Evolutionary conservation across 352 stramenopile species (phyloP).

Genomic region (Phytophthora ramorum): DNA sequence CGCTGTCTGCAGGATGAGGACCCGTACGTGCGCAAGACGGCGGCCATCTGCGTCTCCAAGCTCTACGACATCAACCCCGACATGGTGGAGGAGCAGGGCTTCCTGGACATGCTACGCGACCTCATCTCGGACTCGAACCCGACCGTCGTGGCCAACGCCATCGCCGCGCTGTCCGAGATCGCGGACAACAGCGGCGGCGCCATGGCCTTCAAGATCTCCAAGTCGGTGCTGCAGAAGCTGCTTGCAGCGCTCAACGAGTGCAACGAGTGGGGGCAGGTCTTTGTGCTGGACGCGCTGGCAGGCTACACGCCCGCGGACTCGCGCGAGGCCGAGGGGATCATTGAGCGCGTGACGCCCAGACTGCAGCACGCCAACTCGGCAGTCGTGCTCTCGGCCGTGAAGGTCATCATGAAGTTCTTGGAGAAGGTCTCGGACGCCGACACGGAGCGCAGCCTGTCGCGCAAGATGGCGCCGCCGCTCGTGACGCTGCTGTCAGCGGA

Average conservation of each 20-base stretch:
- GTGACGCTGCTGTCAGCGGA: conserved; percentile 98
- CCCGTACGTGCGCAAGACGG: conserved; percentile 99
- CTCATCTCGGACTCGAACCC: conserved; percentile 98
- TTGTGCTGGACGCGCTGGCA: conserved; percentile 97
- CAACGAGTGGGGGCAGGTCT: conserved; percentile 99
- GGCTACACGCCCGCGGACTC: conserved; percentile 96
- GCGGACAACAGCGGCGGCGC: conserved; percentile 92
- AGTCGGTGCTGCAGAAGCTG: conserved; percentile 98
- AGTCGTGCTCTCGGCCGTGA: conserved; percentile 98
- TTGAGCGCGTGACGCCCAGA: conserved; percentile 97
- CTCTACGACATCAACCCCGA: conserved; percentile 99
- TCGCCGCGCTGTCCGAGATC: conserved; percentile 98
- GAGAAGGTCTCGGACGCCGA: conserved; percentile 97
- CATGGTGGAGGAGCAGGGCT: conserved; percentile 96
- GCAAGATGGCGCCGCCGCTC: conserved; percentile 98
- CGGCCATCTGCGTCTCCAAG: conserved; percentile 99
- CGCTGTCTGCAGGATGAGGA: conserved; percentile 95
- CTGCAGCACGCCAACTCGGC: conserved; percentile 99
- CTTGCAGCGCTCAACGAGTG: conserved; percentile 98
- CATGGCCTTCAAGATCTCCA: conserved; percentile 94
- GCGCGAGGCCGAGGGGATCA: conserved; percentile 98
- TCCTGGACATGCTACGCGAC: conserved; percentile 97
- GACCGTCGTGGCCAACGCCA: conserved; percentile 98
- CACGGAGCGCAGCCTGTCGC: conserved; percentile 89
- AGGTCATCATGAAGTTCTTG: conserved; percentile 96